phyloP scores from a whole-genome alignment of 805 yeast species.

The Groenewaldozyma salmanticensis region DNA sequence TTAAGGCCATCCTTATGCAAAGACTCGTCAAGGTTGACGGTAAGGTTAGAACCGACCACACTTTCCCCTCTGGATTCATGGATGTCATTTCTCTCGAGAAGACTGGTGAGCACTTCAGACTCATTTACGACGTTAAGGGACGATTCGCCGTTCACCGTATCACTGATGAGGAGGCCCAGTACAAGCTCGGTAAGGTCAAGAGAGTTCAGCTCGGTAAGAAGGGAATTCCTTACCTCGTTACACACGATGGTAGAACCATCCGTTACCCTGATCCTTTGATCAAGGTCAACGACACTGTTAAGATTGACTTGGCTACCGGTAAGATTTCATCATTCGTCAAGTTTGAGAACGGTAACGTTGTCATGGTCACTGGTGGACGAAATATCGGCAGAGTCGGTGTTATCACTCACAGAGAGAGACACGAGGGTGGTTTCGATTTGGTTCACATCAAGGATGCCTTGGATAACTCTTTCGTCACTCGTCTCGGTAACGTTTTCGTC shows the following conservation, averaged over 20 bases:
- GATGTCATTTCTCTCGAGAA: slow-evolving; percentile 96
- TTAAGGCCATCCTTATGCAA: slow-evolving; percentile 96
- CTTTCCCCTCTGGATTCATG: slow-evolving; percentile 99
- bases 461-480: slow-evolving; percentile 92
- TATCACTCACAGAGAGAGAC: slow-evolving; percentile 92
- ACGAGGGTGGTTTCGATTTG: slow-evolving; percentile 96
- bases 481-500: slow-evolving; percentile 86
- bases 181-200: slow-evolving; percentile 98
- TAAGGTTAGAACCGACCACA: slow-evolving; percentile 97
- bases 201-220: slow-evolving; percentile 97
- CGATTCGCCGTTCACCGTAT: slow-evolving; percentile 99
- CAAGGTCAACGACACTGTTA: slow-evolving; percentile 96
- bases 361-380: slow-evolving; percentile 96
- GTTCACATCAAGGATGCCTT: slow-evolving; percentile 93
- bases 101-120: slow-evolving; percentile 99
- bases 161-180: slow-evolving; percentile 95
- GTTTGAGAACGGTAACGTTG: slow-evolving; percentile 87
- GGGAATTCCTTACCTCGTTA: slow-evolving; percentile 96
- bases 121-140: slow-evolving; percentile 97
- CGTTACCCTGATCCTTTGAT: slow-evolving; percentile 98
- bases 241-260: slow-evolving; percentile 99
- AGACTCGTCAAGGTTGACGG: slow-evolving; percentile 98
- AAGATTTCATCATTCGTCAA: slow-evolving; percentile 82
- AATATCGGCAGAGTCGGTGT: slow-evolving; percentile 98
- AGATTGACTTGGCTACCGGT: slow-evolving; percentile 93